Base-by-base conservation (phyloP, 2,329 filamentous ascomycete genomes). In the Sclerotinia spermophila region DNA sequence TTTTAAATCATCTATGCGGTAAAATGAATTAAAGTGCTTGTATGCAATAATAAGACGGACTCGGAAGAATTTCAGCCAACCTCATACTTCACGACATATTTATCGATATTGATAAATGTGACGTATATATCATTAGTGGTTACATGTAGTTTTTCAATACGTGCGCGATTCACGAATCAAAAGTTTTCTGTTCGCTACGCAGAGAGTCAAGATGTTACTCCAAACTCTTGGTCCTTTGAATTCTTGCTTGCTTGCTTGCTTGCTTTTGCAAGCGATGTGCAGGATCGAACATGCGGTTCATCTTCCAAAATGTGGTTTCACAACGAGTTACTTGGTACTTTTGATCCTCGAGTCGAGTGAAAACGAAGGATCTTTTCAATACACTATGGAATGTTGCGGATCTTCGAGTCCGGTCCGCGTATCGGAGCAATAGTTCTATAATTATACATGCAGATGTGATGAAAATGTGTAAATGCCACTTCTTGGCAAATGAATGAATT, bases 81-180 rank as follows among this genome's bases (percentile, higher is more conserved):
- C 61, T 65, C 61, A 51, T 51, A 65, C 44, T 65, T 65, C 44
- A 65, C 61, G n/a, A 51, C 44, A 65, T 65, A 65, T 65, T 42
- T 51, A 51, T 65, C 61, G 44, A 65, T 65, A 65, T 65, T 51
- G 61, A 51, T 65, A 27, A 51, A 38, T 38, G 61, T 38, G 44
- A 51, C 33, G 30, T 51, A 38, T 15, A 64, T 38, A 64, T 4
- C n/a, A 42, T 6, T 33, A 24, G 33, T n/a, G 60, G 27, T 61
- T 48, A 64, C 61, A 51, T 27, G 13, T 5, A 62, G 3, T n/a
- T 15, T 61, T 17, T 1, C 42, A 45, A 45, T 13, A 10, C 48
- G n/a, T 21, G 24, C 13, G 1, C 10, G 15, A 10, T 38, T 38
- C 30, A 38, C 61, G 21, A 64, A 64, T 64, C 44, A 64, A 35